phyloP scores from a whole-genome alignment of 768 basidiomycete species.

The Trametes cingulata region DNA sequence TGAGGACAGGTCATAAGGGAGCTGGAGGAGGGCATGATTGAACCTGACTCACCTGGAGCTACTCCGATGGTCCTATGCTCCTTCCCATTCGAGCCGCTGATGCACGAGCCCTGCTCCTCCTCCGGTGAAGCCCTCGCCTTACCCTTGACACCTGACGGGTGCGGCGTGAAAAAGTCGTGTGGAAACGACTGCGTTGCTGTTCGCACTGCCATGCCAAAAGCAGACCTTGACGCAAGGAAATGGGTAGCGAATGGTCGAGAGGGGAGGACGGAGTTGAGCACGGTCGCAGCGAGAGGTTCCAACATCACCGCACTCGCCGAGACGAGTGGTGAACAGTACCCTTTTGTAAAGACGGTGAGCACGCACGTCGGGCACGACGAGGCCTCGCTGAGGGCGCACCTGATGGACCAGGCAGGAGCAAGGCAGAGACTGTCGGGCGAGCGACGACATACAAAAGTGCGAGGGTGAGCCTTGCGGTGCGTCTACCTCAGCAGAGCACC shows the following conservation, averaged over 20 bases:
- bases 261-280: constrained; percentile 49
- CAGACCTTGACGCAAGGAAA: constrained; percentile 31
- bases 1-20: not conserved
- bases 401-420: constrained; percentile 17
- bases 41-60: constrained; percentile 2
- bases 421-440: constrained; percentile 10
- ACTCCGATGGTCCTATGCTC: not conserved
- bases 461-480: not conserved
- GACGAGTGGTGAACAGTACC: constrained; percentile 24
- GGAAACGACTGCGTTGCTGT: constrained; percentile 37
- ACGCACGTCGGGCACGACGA: not conserved
- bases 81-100: not conserved
- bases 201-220: constrained; percentile 33
- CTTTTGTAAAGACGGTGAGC: constrained; percentile 1
- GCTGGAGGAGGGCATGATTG: not conserved
- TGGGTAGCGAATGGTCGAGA: constrained; percentile 29
- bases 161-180: constrained; percentile 57
- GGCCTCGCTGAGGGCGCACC: constrained; percentile 8
- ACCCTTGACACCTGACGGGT: constrained; percentile 51
- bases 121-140: constrained; percentile 39
- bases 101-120: constrained; percentile 11
- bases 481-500: constrained; percentile 4
- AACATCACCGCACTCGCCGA: constrained; percentile 51
- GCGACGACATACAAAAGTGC: constrained; percentile 22
- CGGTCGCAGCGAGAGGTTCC: constrained; percentile 59